These are phyloP conservation scores for Pichia phayaonensis DNA, from an alignment of 805 yeast species.

Conservation along the genomic window DNA sequence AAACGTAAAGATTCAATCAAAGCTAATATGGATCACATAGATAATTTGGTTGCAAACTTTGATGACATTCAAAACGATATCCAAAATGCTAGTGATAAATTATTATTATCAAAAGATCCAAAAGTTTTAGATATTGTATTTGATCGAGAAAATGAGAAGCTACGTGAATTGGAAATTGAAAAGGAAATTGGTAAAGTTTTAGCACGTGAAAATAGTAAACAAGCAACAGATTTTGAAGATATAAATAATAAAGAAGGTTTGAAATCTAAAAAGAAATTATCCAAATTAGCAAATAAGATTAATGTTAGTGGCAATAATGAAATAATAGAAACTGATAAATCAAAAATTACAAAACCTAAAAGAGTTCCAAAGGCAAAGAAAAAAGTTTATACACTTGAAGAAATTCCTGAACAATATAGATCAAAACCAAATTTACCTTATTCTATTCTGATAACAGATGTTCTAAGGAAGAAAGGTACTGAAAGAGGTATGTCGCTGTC, in stretches of 20 bases:
- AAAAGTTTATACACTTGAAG: slow-evolving; percentile 66
- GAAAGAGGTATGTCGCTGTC: slow-evolving; percentile 72
- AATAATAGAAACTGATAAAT: background rate
- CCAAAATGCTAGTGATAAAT: background rate
- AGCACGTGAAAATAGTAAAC: slow-evolving; percentile 17
- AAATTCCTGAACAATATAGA: slow-evolving; percentile 82
- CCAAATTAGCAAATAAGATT: background rate
- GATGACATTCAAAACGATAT: slow-evolving; percentile 8
- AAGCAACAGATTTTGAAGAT: slow-evolving; percentile 14
- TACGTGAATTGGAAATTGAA: slow-evolving; percentile 11
- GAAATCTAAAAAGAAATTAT: slow-evolving; percentile 1
- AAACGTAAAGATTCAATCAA: background rate
- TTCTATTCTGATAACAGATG: slow-evolving; percentile 72
- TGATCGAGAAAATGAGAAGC: slow-evolving; percentile 3
- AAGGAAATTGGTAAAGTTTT: slow-evolving; percentile 15
- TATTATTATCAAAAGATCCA: background rate
- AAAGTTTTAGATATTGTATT: slow-evolving; percentile 1
- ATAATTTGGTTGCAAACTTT: slow-evolving; percentile 9
- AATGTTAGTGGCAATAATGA: background rate
- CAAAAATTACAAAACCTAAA: slow-evolving; percentile 26
- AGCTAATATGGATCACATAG: slow-evolving; percentile 4
- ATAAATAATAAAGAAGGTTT: background rate
- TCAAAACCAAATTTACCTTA: slow-evolving; percentile 78
- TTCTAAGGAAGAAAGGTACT: slow-evolving; percentile 59
- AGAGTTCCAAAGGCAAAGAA: slow-evolving; percentile 48